Conservation (phyloP, 805 yeast species). For the Candida bentonensis region DNA sequence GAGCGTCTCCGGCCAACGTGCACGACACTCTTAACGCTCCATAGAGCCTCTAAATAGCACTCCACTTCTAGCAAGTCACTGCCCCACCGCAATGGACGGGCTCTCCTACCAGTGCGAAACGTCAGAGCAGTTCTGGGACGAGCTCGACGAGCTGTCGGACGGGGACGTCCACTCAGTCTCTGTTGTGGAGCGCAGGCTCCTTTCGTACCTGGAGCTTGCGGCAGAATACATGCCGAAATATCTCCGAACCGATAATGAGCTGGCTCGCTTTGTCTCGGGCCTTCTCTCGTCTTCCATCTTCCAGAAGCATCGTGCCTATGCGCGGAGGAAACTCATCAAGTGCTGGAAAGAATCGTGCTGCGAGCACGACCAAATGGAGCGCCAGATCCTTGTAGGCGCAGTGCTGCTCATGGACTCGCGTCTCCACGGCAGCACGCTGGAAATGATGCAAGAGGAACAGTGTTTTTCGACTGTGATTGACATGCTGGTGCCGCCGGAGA, state of each 20-base stretch:
- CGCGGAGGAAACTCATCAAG: slow-evolving; percentile 22
- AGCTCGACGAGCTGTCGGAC: slow-evolving; percentile 27
- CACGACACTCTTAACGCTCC: too few relatives aligned
- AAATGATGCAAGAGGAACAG: slow-evolving; percentile 31
- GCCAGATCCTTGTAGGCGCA: slow-evolving; percentile 26
- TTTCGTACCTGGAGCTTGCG: slow-evolving; percentile 11
- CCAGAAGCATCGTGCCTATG: slow-evolving; percentile 36
- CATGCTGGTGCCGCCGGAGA: not conserved
- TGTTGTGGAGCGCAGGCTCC: slow-evolving; percentile 13
- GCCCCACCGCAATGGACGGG: slow-evolving; percentile 18
- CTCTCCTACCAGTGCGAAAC: slow-evolving; percentile 17
- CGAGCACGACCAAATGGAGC: not conserved
- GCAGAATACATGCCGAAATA: slow-evolving; percentile 11
- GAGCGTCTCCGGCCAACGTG: too few relatives aligned
- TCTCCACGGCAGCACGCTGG: slow-evolving; percentile 28
- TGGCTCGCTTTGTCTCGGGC: slow-evolving; percentile 32
- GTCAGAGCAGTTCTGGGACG: slow-evolving; percentile 19
- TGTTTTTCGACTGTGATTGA: not conserved
- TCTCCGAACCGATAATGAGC: slow-evolving; percentile 21
- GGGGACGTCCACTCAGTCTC: slow-evolving; percentile 29
- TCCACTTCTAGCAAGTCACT: too few relatives aligned
- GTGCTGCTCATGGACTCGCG: slow-evolving; percentile 32
- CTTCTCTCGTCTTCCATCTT: slow-evolving; percentile 34
- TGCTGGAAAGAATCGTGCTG: slow-evolving; percentile 17
- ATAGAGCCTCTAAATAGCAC: too few relatives aligned